These are phyloP conservation scores for Pleurotus eryngii DNA, from an alignment of 768 basidiomycete genomes.

Conservation along the genomic window DNA sequence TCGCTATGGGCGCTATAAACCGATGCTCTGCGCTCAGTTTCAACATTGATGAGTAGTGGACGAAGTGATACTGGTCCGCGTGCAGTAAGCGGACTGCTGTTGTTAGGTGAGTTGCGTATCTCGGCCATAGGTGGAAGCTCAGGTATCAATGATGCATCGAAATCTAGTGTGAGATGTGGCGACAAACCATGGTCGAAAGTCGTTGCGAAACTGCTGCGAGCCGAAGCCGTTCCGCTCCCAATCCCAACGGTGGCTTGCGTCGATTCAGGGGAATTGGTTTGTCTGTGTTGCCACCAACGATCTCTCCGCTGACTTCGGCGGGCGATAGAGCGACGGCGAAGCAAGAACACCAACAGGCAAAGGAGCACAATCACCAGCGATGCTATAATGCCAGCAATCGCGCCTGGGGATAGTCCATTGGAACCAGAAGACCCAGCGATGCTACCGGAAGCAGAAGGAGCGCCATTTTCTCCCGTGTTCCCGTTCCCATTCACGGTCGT, in stretches of 20 bases:
- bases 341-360: constrained; percentile 33
- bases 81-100: constrained; percentile 6
- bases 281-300: constrained; percentile 41
- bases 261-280: constrained; percentile 11
- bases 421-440: constrained; percentile 10
- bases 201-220: constrained; percentile 65
- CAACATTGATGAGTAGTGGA: constrained; percentile 12
- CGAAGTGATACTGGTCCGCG: constrained; percentile 3
- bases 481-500: constrained; percentile 8
- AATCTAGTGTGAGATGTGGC: constrained; percentile 21
- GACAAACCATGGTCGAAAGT: constrained; percentile 45
- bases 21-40: constrained; percentile 28
- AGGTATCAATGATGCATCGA: constrained; percentile 8
- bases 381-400: constrained; percentile 43
- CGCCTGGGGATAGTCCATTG: constrained; percentile 37
- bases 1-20: constrained; percentile 36
- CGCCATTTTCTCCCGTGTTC: constrained; percentile 4
- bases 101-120: constrained; percentile 34
- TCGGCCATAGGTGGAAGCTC: constrained; percentile 53
- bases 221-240: constrained; percentile 23
- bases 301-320: constrained; percentile 40
- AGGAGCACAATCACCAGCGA: constrained; percentile 26
- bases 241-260: constrained; percentile 12
- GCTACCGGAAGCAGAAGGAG: constrained; percentile 10
- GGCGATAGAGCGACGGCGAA: constrained; percentile 43